Evolutionary conservation across 305 asterid species (phyloP).

Genomic region (Fraxinus baroniana): DNA sequence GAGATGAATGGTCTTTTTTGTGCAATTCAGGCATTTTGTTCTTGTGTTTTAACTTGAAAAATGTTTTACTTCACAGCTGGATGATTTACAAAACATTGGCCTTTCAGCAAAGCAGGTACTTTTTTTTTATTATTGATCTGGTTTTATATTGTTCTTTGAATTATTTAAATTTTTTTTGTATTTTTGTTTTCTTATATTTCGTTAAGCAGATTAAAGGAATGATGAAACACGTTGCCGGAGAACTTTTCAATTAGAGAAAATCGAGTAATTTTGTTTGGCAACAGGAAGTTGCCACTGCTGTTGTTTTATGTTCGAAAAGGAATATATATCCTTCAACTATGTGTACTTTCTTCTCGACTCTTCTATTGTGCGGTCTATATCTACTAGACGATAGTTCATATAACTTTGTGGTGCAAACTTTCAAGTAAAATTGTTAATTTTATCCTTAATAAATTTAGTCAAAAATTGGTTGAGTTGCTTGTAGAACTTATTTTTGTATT

Average conservation of each 20-base stretch:
- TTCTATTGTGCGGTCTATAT: neutral
- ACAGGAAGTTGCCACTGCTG: slow-evolving; percentile 26
- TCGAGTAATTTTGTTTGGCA: slow-evolving; percentile 6
- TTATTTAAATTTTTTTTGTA: neutral
- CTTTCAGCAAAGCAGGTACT: slow-evolving; percentile 77
- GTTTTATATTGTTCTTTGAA: neutral
- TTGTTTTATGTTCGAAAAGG: neutral
- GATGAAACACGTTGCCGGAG: slow-evolving; percentile 69
- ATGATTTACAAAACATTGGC: slow-evolving; percentile 74
- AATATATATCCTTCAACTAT: neutral
- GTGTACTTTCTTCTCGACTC: neutral
- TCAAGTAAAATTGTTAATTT: neutral
- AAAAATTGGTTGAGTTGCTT: neutral
- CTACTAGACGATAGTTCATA: neutral
- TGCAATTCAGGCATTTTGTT: neutral
- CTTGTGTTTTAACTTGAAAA: neutral
- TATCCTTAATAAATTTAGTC: neutral
- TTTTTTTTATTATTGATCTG: neutral
- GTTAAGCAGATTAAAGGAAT: slow-evolving; percentile 59
- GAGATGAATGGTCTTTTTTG: neutral
- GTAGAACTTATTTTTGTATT: slow-evolving; percentile 16
- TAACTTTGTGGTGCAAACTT: neutral
- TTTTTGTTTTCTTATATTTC: neutral
- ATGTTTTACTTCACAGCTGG: slow-evolving; percentile 53
- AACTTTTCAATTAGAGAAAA: slow-evolving; percentile 43